Conservation (phyloP, 2,329 filamentous ascomycete genomes). For the Claviceps purpurea region DNA sequence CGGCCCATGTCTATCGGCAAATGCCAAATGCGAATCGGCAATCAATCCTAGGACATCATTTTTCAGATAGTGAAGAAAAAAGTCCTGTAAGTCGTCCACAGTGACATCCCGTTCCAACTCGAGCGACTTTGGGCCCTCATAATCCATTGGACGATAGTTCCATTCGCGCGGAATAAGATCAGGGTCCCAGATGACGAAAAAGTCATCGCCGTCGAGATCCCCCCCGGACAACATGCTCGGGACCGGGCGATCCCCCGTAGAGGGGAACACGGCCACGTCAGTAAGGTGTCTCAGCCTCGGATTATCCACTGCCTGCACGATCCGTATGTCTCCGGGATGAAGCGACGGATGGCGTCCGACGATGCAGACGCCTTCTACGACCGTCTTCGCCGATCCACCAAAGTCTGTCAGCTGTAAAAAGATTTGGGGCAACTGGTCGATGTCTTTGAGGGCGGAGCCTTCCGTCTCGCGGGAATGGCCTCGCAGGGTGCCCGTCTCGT, state of each 20-base stretch:
- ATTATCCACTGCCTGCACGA: conserved; percentile 72
- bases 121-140: conserved; percentile 43
- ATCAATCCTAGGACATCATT: conserved; percentile 72
- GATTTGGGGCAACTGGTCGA: conserved; percentile 60
- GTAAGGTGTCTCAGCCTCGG: conserved; percentile 61
- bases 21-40: conserved; percentile 68
- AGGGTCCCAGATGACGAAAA: conserved; percentile 82
- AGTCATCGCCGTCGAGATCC: conserved; percentile 92
- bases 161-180: conserved; percentile 56
- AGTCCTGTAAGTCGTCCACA: conserved; percentile 60
- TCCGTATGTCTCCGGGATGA: conserved; percentile 80
- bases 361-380: conserved; percentile 66
- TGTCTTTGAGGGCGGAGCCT: conserved; percentile 25
- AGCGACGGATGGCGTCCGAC: conserved; percentile 87
- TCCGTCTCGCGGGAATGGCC: conserved; percentile 49
- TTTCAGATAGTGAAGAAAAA: conserved; percentile 89
- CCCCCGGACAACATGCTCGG: conserved; percentile 93
- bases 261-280: conserved; percentile 79
- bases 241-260: conserved; percentile 69
- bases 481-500: conserved; percentile 64
- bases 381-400: conserved; percentile 35
- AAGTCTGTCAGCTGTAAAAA: conserved; percentile 68
- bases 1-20: conserved; percentile 58
- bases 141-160: conserved; percentile 69
- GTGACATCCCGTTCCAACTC: conserved; percentile 49